These are phyloP conservation scores for Aspergillus fructus DNA, from an alignment of 2,329 filamentous ascomycete species.

Conservation along the genomic window DNA sequence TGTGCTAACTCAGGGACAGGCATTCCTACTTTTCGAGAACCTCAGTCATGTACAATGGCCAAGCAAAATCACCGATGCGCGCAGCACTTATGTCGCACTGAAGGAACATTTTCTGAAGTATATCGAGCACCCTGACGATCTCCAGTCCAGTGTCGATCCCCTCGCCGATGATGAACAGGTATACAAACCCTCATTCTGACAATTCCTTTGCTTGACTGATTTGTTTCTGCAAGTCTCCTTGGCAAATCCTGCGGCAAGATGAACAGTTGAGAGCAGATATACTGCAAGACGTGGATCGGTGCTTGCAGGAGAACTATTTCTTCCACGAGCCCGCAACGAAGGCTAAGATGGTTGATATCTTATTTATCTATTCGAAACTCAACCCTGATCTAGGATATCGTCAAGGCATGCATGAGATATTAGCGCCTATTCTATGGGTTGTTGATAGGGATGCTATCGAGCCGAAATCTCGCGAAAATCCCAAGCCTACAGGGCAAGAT, in stretches of 20 bases:
- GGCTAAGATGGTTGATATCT: slow-evolving; percentile 76
- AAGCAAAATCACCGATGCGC: slow-evolving; percentile 63
- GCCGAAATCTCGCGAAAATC: slow-evolving; percentile 34
- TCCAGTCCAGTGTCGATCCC: slow-evolving; percentile 75
- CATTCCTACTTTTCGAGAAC: slow-evolving; percentile 75
- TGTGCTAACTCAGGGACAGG: slow-evolving; percentile 48
- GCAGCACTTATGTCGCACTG: slow-evolving; percentile 71
- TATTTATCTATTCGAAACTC: slow-evolving; percentile 94
- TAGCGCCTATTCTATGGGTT: slow-evolving; percentile 85
- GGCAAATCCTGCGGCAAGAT: slow-evolving; percentile 82
- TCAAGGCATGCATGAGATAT: slow-evolving; percentile 97
- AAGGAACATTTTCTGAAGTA: slow-evolving; percentile 75
- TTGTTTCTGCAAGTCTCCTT: slow-evolving; percentile 68
- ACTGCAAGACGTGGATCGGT: slow-evolving; percentile 86
- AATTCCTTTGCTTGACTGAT: slow-evolving; percentile 40
- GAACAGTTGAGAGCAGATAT: slow-evolving; percentile 85
- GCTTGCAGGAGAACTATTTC: slow-evolving; percentile 84
- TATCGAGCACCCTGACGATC: slow-evolving; percentile 79
- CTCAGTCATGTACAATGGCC: slow-evolving; percentile 67
- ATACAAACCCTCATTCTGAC: slow-evolving; percentile 28
- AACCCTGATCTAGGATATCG: slow-evolving; percentile 85
- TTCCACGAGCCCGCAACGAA: slow-evolving; percentile 81
- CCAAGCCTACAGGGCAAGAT: slow-evolving; percentile 30
- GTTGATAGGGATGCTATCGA: slow-evolving; percentile 79
- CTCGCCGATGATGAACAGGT: slow-evolving; percentile 77